Evolutionary conservation across 1,284 basidiomycete genomes (phyloP).

Genomic region (Cryptococcus sp.): DNA sequence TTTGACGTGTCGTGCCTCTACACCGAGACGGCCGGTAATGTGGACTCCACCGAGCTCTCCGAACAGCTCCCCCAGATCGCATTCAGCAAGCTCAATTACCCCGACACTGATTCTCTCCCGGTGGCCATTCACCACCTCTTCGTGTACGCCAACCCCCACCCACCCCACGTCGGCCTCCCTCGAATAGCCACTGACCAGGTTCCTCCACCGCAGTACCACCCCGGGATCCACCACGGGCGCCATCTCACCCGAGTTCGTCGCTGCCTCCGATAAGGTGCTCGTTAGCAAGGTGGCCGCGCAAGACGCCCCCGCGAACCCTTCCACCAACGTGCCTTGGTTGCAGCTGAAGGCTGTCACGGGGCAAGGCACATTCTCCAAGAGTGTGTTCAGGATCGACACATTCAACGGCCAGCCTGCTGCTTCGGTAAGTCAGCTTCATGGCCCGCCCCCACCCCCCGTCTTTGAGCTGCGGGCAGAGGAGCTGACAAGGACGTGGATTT

Average conservation of each 20-base stretch:
- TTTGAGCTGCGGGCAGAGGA: conserved; percentile 2
- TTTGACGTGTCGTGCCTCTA: conserved; percentile 61
- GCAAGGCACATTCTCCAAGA: conserved; percentile 55
- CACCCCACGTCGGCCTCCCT: neutral
- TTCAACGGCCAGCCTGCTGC: conserved; percentile 62
- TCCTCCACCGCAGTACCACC: conserved; percentile 3
- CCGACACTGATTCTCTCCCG: conserved; percentile 14
- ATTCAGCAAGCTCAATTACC: conserved; percentile 18
- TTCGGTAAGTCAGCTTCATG: conserved; percentile 47
- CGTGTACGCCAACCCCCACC: conserved; percentile 51
- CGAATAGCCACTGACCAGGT: neutral
- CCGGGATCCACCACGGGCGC: conserved; percentile 17
- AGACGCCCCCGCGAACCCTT: conserved; percentile 52
- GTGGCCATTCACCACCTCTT: conserved; percentile 52
- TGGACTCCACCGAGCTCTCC: conserved; percentile 9
- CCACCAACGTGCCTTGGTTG: conserved; percentile 60
- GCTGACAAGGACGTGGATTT: neutral
- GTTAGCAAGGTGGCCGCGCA: conserved; percentile 15
- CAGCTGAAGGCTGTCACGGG: conserved; percentile 51
- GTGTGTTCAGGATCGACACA: conserved; percentile 60
- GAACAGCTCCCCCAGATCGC: conserved; percentile 20
- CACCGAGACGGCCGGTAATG: conserved; percentile 46
- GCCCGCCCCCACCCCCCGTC: neutral
- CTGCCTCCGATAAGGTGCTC: conserved; percentile 50
- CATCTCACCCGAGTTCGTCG: conserved; percentile 31